phyloP scores from a whole-genome alignment of 2,329 filamentous ascomycete genomes.

The Alternaria consortialis region DNA sequence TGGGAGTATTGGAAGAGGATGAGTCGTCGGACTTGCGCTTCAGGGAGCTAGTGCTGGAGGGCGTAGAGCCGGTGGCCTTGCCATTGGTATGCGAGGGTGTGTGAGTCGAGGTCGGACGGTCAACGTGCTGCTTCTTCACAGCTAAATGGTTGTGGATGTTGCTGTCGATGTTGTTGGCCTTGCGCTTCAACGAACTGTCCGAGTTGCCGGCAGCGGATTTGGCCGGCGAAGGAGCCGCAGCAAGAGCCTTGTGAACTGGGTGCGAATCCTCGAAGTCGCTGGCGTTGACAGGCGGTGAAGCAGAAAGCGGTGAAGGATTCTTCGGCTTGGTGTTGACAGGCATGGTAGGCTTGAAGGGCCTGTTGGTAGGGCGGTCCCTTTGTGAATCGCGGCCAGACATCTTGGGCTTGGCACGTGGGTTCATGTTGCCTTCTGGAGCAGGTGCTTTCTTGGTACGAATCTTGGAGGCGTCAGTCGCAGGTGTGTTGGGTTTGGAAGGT shows the following conservation, averaged over 20 bases:
- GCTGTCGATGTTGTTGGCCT: conserved; percentile 52
- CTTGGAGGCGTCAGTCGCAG: conserved; percentile 38
- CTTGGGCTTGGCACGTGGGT: conserved; percentile 44
- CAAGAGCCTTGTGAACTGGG: conserved; percentile 50
- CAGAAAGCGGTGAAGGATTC: conserved; percentile 69
- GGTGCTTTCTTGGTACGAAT: conserved; percentile 41
- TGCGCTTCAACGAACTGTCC: conserved; percentile 51
- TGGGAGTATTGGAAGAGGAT: conserved; percentile 41
- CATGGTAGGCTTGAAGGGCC: conserved; percentile 41
- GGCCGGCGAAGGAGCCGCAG: conserved; percentile 45
- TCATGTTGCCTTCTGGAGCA: conserved; percentile 29
- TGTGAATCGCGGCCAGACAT: conserved; percentile 35
- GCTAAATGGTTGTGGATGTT: conserved; percentile 49
- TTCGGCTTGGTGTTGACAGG: conserved; percentile 62
- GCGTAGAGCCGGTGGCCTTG: conserved; percentile 40
- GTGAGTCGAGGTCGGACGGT: conserved; percentile 40
- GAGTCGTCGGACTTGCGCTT: conserved; percentile 59
- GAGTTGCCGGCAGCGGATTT: conserved; percentile 46
- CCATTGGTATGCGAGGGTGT: conserved; percentile 43
- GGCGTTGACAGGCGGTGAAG: conserved; percentile 68
- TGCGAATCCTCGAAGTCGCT: conserved; percentile 63
- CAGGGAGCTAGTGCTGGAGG: conserved; percentile 42
- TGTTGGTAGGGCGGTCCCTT: conserved; percentile 28
- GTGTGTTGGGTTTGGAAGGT: conserved; percentile 29
- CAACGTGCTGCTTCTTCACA: conserved; percentile 45